phyloP scores from a whole-genome alignment of 306 rosid species.

The Quercus bicolor region DNA sequence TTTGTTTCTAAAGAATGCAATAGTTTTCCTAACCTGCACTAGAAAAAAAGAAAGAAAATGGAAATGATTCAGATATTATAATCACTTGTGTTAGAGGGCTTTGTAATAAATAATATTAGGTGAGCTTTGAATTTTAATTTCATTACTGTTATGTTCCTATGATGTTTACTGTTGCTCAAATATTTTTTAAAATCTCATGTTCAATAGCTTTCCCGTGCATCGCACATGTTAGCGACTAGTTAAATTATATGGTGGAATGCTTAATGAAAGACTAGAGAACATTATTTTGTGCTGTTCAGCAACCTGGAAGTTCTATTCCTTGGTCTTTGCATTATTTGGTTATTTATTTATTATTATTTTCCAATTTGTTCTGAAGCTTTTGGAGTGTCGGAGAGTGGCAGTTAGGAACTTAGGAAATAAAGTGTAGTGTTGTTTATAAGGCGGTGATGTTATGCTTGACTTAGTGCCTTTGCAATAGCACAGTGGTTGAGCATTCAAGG shows the following conservation, averaged over 20 bases:
- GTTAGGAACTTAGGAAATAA: not conserved
- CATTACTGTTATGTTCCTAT: too few relatives aligned
- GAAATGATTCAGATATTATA: too few relatives aligned
- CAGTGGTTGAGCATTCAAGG: not conserved
- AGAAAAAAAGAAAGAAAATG: too few relatives aligned
- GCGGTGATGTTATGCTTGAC: not conserved
- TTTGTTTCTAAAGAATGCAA: too few relatives aligned
- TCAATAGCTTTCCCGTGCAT: too few relatives aligned
- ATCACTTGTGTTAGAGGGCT: too few relatives aligned
- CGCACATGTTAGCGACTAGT: too few relatives aligned
- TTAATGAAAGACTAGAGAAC: not conserved
- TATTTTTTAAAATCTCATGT: too few relatives aligned
- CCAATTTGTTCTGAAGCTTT: not conserved
- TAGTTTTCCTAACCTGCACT: too few relatives aligned
- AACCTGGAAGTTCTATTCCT: not conserved
- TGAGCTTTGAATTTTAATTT: too few relatives aligned
- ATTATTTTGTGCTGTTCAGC: not conserved
- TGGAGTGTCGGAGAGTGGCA: not conserved
- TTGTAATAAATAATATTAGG: too few relatives aligned
- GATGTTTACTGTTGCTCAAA: too few relatives aligned
- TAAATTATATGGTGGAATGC: not conserved
- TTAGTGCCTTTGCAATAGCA: not conserved
- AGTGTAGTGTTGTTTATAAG: not conserved
- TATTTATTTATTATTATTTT: not conserved
- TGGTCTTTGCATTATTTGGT: not conserved